A percentile compares a stretch with the other conserved stretches of the same genome.
phyloP scores from a whole-genome alignment of 2,329 filamentous ascomycete genomes.

The Epichloe festucae region DNA sequence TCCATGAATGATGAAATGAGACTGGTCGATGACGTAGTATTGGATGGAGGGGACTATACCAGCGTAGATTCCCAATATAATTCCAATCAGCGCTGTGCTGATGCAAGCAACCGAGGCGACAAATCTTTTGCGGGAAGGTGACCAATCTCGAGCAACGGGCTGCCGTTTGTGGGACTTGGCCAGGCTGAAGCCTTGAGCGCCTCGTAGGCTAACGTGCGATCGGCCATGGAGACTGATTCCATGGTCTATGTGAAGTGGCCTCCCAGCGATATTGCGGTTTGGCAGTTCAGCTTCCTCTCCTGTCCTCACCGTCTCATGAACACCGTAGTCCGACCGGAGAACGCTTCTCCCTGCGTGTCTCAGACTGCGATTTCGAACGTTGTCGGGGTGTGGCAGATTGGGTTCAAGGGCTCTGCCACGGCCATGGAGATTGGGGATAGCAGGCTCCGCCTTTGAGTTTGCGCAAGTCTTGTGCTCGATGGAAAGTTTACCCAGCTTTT shows the following conservation, averaged over 20 bases:
- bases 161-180: constrained; percentile 43
- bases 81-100: constrained; percentile 58
- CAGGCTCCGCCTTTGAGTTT: background rate
- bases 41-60: constrained; percentile 70
- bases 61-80: constrained; percentile 63
- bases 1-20: constrained; percentile 55
- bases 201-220: constrained; percentile 41
- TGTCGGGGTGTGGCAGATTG: background rate
- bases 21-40: constrained; percentile 58
- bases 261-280: constrained; percentile 13
- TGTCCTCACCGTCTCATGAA: constrained; percentile 1
- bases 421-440: background rate
- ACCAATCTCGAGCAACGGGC: constrained; percentile 63
- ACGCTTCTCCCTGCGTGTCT: background rate
- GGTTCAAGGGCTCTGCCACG: too few species aligned
- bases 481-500: background rate
- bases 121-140: constrained; percentile 50
- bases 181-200: constrained; percentile 37
- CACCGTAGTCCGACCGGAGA: background rate
- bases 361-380: background rate
- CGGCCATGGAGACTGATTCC: constrained; percentile 33
- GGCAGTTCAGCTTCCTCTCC: constrained; percentile 14
- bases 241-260: constrained; percentile 16
- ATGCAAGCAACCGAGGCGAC: constrained; percentile 57
- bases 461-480: background rate